Evolutionary conservation across 2,329 filamentous ascomycete genomes (phyloP).

Genomic region (Fusarium sp.): DNA sequence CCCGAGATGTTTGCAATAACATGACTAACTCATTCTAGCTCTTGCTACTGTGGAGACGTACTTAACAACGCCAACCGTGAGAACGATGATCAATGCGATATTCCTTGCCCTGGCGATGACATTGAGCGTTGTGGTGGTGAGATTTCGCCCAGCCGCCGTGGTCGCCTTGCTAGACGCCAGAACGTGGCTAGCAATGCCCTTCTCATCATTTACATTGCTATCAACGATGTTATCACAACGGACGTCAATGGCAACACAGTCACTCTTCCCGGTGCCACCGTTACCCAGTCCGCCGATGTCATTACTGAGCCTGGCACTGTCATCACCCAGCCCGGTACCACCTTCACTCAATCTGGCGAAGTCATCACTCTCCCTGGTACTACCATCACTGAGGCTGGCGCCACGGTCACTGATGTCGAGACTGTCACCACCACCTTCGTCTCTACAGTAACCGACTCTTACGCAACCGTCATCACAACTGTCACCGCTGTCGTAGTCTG

Average conservation of each 20-base stretch:
- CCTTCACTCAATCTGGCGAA: neutral
- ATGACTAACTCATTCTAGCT: slow-evolving; percentile 20
- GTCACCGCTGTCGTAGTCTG: slow-evolving; percentile 33
- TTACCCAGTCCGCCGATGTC: neutral
- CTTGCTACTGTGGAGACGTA: slow-evolving; percentile 41
- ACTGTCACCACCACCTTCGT: slow-evolving; percentile 34
- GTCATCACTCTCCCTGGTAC: neutral
- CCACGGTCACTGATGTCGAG: neutral
- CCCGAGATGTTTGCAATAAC: accelerated
- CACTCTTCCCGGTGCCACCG: neutral
- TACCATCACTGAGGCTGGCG: neutral
- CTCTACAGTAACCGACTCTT: slow-evolving; percentile 8
- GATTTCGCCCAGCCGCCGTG: neutral
- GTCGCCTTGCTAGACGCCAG: slow-evolving; percentile 33
- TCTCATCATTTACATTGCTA: slow-evolving; percentile 30
- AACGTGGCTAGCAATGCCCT: slow-evolving; percentile 25
- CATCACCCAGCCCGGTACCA: neutral
- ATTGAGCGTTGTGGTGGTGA: slow-evolving; percentile 37
- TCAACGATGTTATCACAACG: neutral
- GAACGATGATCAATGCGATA: slow-evolving; percentile 17
- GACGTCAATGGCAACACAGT: neutral
- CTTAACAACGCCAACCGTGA: slow-evolving; percentile 12
- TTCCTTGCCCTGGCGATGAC: slow-evolving; percentile 37
- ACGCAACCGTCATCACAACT: slow-evolving; percentile 15
- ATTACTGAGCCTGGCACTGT: neutral